These are phyloP conservation scores for Tulasnella sp. DNA, from an alignment of 768 basidiomycete species.

Conservation along the genomic window DNA sequence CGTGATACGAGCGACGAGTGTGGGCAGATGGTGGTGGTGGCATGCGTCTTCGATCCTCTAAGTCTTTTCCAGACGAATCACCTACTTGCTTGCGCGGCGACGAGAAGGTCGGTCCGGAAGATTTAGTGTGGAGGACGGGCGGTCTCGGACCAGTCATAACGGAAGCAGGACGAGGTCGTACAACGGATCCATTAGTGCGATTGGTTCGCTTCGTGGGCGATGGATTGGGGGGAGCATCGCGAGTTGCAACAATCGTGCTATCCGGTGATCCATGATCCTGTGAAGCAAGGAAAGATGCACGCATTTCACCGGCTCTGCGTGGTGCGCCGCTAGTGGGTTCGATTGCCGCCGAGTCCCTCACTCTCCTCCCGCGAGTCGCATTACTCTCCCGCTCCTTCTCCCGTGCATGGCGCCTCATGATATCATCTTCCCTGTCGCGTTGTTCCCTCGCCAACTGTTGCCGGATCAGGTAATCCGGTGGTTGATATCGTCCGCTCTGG, in stretches of 20 bases:
- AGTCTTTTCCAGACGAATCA: background rate
- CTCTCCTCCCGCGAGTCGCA: background rate
- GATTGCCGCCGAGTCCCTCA: too few species aligned
- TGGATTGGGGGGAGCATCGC: too few species aligned
- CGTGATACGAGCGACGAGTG: too few species aligned
- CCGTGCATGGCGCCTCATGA: background rate
- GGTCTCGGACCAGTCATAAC: background rate
- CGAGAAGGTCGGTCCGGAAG: background rate
- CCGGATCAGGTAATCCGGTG: conserved; percentile 7
- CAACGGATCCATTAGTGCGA: background rate
- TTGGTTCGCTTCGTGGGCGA: too few species aligned
- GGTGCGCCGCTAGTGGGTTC: too few species aligned
- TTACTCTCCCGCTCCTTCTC: background rate
- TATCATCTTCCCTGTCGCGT: background rate
- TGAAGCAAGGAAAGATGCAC: too few species aligned
- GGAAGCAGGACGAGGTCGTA: background rate
- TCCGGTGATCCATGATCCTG: too few species aligned
- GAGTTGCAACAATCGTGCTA: too few species aligned
- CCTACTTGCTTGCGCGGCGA: background rate
- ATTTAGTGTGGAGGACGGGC: background rate
- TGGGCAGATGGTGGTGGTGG: conserved; percentile 9
- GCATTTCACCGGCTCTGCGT: too few species aligned
- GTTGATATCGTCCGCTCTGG: conserved; percentile 10
- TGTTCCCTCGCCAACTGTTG: background rate
- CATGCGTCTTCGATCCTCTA: conserved; percentile 6